These are phyloP conservation scores for Moesziomyces globuligerus DNA, from an alignment of 1,284 basidiomycete species.

Conservation along the genomic window DNA sequence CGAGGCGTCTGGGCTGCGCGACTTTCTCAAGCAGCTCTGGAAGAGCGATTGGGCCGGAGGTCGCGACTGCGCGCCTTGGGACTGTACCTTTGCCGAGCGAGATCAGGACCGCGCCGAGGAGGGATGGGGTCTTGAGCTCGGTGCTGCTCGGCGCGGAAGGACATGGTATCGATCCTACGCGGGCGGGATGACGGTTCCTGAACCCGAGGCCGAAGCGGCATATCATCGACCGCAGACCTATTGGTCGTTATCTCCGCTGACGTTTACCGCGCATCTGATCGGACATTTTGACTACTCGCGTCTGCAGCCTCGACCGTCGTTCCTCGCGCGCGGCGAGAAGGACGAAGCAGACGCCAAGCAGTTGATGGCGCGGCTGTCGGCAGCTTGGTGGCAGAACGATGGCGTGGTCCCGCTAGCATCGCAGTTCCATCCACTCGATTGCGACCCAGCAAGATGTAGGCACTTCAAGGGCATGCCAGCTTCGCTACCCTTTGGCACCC, in stretches of 20 bases:
- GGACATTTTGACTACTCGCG: constrained; percentile 35
- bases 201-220: not conserved
- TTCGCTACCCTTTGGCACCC: constrained; percentile 8
- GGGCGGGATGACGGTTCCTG: constrained; percentile 34
- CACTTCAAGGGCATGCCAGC: constrained; percentile 35
- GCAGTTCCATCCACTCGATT: constrained; percentile 50
- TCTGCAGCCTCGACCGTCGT: constrained; percentile 13
- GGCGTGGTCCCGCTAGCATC: constrained; percentile 51
- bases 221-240: constrained; percentile 29
- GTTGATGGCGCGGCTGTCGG: not conserved
- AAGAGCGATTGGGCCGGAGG: constrained; percentile 51
- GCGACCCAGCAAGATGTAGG: constrained; percentile 12
- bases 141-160: not conserved
- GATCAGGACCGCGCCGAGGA: constrained; percentile 17
- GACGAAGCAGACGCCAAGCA: not conserved
- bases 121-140: constrained; percentile 21
- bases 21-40: constrained; percentile 35
- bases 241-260: constrained; percentile 35
- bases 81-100: constrained; percentile 45
- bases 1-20: constrained; percentile 10
- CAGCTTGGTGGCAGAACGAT: constrained; percentile 48
- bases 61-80: constrained; percentile 52
- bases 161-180: constrained; percentile 49
- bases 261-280: constrained; percentile 24
- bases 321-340: not conserved